These are phyloP conservation scores for Trichoderma koningiopsis DNA, from an alignment of 2,329 filamentous ascomycete species.

Conservation along the genomic window DNA sequence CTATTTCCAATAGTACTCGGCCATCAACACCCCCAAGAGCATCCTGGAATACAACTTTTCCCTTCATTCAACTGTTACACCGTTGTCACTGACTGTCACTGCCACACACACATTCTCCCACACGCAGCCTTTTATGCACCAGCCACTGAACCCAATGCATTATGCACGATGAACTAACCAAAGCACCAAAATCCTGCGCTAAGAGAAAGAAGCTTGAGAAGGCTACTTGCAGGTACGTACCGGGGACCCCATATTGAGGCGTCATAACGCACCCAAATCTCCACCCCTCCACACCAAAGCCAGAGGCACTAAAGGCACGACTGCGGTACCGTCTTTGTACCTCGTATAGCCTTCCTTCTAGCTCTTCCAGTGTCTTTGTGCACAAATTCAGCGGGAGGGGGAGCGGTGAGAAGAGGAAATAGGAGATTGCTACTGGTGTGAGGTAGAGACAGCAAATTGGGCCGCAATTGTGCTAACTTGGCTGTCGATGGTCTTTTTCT, in stretches of 20 bases:
- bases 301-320: background rate
- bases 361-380: background rate
- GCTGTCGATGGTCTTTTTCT: background rate
- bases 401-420: background rate
- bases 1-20: background rate
- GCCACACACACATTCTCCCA: background rate
- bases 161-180: background rate
- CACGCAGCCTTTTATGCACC: background rate
- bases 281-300: slow-evolving; percentile 7
- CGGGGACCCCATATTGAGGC: background rate
- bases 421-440: background rate
- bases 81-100: background rate
- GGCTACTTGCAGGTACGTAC: background rate
- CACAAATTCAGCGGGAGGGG: background rate
- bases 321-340: background rate
- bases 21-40: background rate
- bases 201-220: background rate
- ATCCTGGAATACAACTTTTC: background rate
- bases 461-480: background rate
- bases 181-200: background rate
- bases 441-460: background rate
- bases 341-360: background rate
- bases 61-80: background rate
- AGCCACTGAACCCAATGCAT: background rate
- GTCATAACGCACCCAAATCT: background rate